Base-by-base conservation (phyloP, 352 stramenopile genomes). In the Phytophthora podocarpi region DNA sequence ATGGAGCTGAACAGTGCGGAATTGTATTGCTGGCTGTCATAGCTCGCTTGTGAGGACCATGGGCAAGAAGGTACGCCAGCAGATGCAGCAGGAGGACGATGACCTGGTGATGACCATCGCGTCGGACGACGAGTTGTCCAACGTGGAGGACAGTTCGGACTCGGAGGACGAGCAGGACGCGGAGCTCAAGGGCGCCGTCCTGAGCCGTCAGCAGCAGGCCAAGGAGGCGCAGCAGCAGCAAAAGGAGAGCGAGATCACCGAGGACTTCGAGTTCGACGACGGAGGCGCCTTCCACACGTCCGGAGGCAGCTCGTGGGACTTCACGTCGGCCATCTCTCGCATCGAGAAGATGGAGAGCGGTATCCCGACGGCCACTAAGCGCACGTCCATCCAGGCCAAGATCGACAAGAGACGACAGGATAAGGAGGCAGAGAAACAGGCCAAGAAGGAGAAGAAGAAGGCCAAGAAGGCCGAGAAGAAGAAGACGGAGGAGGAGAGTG, bases 91-190 rank as follows among this genome's bases (percentile, higher is more conserved):
- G 35, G 54, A 65, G 40, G 46, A 72, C 30, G 82, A 93, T 43
- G 85, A 92, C 52, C 71, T 96, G 63, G 75, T 96, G 66, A 93
- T 95, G 86, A 96, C 87, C 51, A 93, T 96, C 59, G 86, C 85
- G 65, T 96, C 85, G 4, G 85, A 95, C 48, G 87, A 93, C 3
- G 87, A 96, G 65, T 47, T 93, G 21, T 89, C 83, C 20, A 69
- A 84, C 16, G 72, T 82, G 12, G 82, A 93, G 51, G 80, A 89
- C 16, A 93, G 83, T 56, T 91, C 79, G 50, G 87, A 92, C 47
- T 91, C 78, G 45, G 85, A 92, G 43, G 72, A 80, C 42, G 72
- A 78, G 16, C 48, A 64, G 16, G 47, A 62, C 13, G 57, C 53
- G 8, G 58, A 71, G 32, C 50, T 89, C 48, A 79, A 89, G 58